phyloP scores from a whole-genome alignment of 2,329 filamentous ascomycete species.

The Neofusicoccum laricinum region DNA sequence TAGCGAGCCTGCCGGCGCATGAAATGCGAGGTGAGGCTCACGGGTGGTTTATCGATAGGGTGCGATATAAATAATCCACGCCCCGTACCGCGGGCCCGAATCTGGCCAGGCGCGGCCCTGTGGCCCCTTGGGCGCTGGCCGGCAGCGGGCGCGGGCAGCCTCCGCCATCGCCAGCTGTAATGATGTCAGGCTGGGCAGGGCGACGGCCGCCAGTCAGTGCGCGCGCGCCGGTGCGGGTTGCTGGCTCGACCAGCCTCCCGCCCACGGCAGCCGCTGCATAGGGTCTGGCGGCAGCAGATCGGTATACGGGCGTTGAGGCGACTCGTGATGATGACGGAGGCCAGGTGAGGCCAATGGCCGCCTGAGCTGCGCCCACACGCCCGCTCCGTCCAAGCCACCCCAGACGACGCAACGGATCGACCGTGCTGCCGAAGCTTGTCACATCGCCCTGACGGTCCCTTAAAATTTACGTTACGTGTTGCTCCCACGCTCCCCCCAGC shows the following conservation, averaged over 20 bases:
- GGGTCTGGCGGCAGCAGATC: slow-evolving; percentile 12
- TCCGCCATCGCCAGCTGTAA: background rate
- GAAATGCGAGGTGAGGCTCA: background rate
- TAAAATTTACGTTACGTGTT: slow-evolving; percentile 16
- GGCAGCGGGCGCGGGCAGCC: background rate
- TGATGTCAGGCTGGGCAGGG: background rate
- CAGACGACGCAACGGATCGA: slow-evolving; percentile 12
- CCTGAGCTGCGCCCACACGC: slow-evolving; percentile 7
- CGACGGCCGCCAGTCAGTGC: background rate
- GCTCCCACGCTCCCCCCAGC: background rate
- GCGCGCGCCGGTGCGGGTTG: background rate
- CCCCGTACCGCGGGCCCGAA: background rate
- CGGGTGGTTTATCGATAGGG: background rate
- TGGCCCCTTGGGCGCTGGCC: background rate
- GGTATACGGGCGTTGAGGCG: slow-evolving; percentile 4
- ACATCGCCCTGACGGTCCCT: slow-evolving; percentile 15
- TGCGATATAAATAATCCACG: slow-evolving; percentile 1
- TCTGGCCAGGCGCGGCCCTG: background rate
- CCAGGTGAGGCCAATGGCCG: slow-evolving; percentile 9
- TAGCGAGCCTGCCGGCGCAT: background rate
- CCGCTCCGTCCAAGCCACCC: slow-evolving; percentile 11
- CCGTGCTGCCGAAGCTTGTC: slow-evolving; percentile 11
- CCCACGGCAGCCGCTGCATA: background rate
- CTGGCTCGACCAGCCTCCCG: background rate
- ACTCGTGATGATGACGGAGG: slow-evolving; percentile 7